phyloP scores from a whole-genome alignment of 345 rosid species.

The Eucalyptus sp. region DNA sequence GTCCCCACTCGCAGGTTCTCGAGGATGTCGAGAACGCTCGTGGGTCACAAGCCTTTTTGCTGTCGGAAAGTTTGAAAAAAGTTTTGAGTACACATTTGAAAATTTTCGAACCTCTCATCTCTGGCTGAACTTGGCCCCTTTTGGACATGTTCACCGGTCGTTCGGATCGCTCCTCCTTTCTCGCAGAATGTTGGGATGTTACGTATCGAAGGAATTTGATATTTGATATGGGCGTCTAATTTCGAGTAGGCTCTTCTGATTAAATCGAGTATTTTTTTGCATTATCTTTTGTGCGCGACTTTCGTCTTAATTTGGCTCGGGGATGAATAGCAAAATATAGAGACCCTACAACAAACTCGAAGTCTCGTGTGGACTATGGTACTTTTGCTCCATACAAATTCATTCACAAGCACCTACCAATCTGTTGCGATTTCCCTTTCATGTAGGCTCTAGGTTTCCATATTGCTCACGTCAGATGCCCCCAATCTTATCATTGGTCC shows the following conservation, averaged over 20 bases:
- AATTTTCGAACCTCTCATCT: neutral
- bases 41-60: neutral
- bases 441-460: neutral
- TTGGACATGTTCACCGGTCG: neutral
- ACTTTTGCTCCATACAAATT: neutral
- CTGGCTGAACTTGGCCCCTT: neutral
- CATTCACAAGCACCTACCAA: neutral
- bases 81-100: neutral
- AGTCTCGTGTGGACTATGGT: neutral
- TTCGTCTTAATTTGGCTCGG: accelerated
- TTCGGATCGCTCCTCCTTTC: neutral
- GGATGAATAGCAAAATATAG: neutral
- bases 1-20: neutral
- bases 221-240: neutral
- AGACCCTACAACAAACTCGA: neutral
- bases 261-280: neutral
- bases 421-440: neutral
- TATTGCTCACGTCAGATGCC: neutral
- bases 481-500: neutral
- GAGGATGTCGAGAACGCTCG: neutral
- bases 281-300: neutral
- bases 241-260: neutral
- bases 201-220: accelerated
- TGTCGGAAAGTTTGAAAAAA: neutral
- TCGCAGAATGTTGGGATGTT: neutral